These are phyloP conservation scores for Vitis hybrid DNA, from an alignment of 177 flowering plant species.

Conservation along the genomic window DNA sequence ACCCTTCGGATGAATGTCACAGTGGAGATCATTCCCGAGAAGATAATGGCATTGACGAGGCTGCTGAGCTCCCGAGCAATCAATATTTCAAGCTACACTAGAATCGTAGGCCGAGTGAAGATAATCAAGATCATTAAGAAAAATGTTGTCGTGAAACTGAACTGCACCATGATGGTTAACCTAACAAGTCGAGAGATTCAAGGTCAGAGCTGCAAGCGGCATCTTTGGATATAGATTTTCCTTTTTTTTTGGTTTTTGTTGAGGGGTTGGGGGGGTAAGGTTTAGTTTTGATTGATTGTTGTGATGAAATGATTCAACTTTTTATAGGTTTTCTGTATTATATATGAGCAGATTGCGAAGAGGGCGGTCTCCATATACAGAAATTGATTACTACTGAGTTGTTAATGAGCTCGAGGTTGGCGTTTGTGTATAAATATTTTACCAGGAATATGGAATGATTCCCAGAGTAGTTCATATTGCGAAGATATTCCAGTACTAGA, in stretches of 20 bases:
- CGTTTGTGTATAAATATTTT: no score
- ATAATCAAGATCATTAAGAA: conserved; percentile 23
- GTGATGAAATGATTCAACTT: no score
- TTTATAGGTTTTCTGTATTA: no score
- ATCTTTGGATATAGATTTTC: conserved; percentile 2
- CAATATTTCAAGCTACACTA: conserved; percentile 31
- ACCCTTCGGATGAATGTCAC: conserved; percentile 38
- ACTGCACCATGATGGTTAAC: conserved; percentile 38
- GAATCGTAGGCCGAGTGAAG: conserved; percentile 42
- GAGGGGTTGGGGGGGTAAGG: no score
- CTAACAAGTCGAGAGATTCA: conserved; percentile 16
- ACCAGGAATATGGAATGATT: no score
- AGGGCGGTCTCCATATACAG: no score
- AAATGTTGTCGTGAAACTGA: conserved; percentile 28
- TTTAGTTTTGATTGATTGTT: no score
- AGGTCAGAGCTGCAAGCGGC: conserved; percentile 21
- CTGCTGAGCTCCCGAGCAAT: conserved; percentile 21
- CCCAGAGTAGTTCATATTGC: no score
- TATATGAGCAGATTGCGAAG: no score
- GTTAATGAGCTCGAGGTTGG: no score
- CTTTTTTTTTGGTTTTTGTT: neutral
- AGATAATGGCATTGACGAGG: conserved; percentile 6
- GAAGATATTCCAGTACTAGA: no score
- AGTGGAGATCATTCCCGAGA: conserved; percentile 26
- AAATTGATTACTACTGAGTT: no score